phyloP scores from a whole-genome alignment of 768 basidiomycete genomes.

The Pisolithus orientalis region DNA sequence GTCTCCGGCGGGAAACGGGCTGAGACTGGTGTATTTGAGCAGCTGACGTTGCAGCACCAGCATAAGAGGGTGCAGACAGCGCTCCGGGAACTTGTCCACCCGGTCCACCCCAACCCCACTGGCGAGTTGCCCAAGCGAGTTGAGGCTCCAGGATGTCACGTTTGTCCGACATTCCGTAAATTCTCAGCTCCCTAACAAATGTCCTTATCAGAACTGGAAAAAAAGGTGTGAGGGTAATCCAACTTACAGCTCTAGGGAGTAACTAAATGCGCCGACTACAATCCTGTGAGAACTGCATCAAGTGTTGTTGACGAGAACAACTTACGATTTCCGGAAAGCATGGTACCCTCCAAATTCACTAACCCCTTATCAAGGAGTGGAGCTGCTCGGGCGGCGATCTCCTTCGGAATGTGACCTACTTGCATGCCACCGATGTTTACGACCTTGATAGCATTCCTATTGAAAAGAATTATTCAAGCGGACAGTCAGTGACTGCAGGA shows the following conservation, averaged over 20 bases:
- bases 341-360: constrained; percentile 67
- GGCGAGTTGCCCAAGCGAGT: constrained; percentile 68
- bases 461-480: background rate
- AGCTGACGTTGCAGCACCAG: background rate
- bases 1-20: constrained; percentile 14
- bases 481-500: background rate
- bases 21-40: background rate
- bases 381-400: constrained; percentile 53
- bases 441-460: constrained; percentile 76
- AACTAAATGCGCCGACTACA: constrained; percentile 40
- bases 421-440: constrained; percentile 66
- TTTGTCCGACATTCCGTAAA: constrained; percentile 63
- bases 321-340: constrained; percentile 63
- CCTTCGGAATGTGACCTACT: constrained; percentile 76
- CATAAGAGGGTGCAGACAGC: constrained; percentile 7
- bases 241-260: constrained; percentile 55
- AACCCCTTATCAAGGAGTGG: constrained; percentile 60
- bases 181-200: constrained; percentile 50
- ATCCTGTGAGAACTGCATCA: constrained; percentile 3
- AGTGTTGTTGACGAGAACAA: background rate
- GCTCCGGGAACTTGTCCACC: constrained; percentile 5
- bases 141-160: constrained; percentile 55
- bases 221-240: constrained; percentile 8
- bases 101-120: constrained; percentile 34
- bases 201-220: background rate